Percentiles rank a stretch among this genome's conserved stretches.
phyloP scores from a whole-genome alignment of 2,329 filamentous ascomycete species.

The Fusarium piperis region DNA sequence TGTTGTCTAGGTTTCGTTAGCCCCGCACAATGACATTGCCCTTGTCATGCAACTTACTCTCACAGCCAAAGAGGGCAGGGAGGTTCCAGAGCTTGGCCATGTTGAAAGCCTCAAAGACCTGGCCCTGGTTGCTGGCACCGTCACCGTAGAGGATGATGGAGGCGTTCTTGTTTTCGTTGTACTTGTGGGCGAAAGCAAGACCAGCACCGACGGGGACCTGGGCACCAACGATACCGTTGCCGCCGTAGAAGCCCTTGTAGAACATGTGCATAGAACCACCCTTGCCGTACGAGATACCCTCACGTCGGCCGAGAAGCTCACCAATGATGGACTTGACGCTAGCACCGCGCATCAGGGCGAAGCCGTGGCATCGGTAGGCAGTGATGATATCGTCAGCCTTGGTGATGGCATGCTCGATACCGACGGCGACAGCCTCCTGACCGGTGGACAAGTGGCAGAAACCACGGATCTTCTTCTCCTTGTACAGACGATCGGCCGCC shows the following conservation, averaged over 20 bases:
- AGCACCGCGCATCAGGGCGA: slow-evolving; percentile 94
- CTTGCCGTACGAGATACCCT: slow-evolving; percentile 98
- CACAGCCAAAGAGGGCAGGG: slow-evolving; percentile 94
- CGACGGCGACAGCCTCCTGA: slow-evolving; percentile 96
- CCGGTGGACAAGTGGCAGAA: slow-evolving; percentile 99
- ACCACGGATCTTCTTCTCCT: slow-evolving; percentile 99
- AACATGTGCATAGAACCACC: slow-evolving; percentile 99
- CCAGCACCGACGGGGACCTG: slow-evolving; percentile 98
- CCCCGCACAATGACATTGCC: background rate
- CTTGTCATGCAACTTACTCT: slow-evolving; percentile 75
- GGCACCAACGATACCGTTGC: slow-evolving; percentile 98
- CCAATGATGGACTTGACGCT: slow-evolving; percentile 93
- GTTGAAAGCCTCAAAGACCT: slow-evolving; percentile 99
- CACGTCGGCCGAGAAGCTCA: slow-evolving; percentile 91
- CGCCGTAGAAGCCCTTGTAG: slow-evolving; percentile 95
- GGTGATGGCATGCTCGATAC: slow-evolving; percentile 95
- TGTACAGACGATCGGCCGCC: slow-evolving; percentile 98
- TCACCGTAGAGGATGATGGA: slow-evolving; percentile 95
- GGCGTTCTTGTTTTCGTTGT: slow-evolving; percentile 85
- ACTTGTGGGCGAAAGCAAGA: slow-evolving; percentile 96
- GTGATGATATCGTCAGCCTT: slow-evolving; percentile 96
- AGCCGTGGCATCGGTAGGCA: slow-evolving; percentile 98
- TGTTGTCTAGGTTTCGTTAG: slow-evolving; percentile 80
- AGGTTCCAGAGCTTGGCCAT: slow-evolving; percentile 99
- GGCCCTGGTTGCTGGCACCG: slow-evolving; percentile 97